Evolutionary conservation across 2,329 filamentous ascomycete genomes (phyloP).

Genomic region (Aspergillus transmontanensis): DNA sequence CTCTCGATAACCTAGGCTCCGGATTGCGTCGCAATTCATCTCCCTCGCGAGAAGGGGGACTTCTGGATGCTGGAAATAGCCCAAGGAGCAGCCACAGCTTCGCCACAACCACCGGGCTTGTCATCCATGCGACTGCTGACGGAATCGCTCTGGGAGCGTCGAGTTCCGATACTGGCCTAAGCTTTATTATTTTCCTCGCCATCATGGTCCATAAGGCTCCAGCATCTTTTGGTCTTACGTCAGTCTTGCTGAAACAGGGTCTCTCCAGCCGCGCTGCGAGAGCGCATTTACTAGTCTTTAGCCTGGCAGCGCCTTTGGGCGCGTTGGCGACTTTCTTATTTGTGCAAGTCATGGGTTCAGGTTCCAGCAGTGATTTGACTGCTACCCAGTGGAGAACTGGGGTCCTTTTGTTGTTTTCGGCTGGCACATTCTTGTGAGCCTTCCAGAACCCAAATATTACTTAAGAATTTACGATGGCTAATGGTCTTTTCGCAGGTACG

Average conservation of each 20-base stretch:
- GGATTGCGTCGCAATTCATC: conserved; percentile 50
- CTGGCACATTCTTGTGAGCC: conserved; percentile 88
- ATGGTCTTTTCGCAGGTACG: conserved; percentile 64
- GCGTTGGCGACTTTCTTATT: conserved; percentile 81
- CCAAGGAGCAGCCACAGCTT: conserved; percentile 55
- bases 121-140: conserved; percentile 93
- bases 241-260: conserved; percentile 85
- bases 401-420: conserved; percentile 90
- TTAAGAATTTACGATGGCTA: conserved; percentile 14
- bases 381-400: conserved; percentile 85
- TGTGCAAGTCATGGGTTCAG: conserved; percentile 68
- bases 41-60: conserved; percentile 41
- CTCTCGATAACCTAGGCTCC: conserved; percentile 75
- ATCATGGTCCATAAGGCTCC: conserved; percentile 98
- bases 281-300: conserved; percentile 86
- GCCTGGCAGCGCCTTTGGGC: conserved; percentile 83
- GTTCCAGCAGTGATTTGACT: conserved; percentile 54
- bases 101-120: conserved; percentile 89
- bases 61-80: conserved; percentile 35
- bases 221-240: conserved; percentile 91
- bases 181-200: conserved; percentile 89
- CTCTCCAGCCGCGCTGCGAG: conserved; percentile 82
- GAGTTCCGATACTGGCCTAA: conserved; percentile 74
- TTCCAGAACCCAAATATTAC: not conserved
- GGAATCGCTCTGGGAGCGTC: conserved; percentile 95